A percentile compares a stretch with the other conserved stretches of the same genome.
Conservation (phyloP, 495 filamentous ascomycete species). For the Penicillium salamii region DNA sequence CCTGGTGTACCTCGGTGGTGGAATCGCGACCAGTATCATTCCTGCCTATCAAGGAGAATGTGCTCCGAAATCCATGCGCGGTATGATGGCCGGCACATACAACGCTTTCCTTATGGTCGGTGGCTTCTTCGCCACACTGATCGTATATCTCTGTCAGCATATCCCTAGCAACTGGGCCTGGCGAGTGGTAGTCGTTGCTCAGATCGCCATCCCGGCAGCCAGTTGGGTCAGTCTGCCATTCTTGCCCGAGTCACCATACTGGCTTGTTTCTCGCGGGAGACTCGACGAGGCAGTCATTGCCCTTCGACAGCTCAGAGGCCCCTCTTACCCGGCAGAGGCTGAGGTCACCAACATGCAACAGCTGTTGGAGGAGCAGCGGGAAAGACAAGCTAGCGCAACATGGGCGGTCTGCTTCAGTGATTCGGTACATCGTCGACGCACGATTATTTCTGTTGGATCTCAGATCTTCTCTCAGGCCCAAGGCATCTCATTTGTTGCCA, state of each 20-base stretch:
- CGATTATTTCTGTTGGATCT: not conserved
- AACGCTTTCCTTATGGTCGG: conserved; percentile 6
- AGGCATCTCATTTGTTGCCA: not conserved
- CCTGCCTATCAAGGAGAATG: conserved; percentile 3
- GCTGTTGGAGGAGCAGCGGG: not conserved
- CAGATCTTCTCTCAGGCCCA: not conserved
- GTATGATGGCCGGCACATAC: not conserved
- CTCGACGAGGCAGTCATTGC: conserved; percentile 40
- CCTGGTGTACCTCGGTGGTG: conserved; percentile 2
- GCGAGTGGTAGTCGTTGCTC: conserved; percentile 6
- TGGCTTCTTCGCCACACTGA: not conserved
- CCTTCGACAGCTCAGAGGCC: not conserved
- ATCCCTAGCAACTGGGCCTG: not conserved
- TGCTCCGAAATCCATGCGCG: conserved; percentile 3
- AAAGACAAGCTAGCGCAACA: not conserved
- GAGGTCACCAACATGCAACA: not conserved
- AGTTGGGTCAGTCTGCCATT: conserved; percentile 50
- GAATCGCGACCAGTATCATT: conserved; percentile 5
- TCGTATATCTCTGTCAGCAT: conserved; percentile 7
- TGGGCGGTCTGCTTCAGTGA: not conserved
- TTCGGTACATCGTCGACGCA: not conserved
- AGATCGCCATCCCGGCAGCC: conserved; percentile 44
- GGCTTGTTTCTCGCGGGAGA: conserved; percentile 50
- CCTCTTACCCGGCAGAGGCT: not conserved
- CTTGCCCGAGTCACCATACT: conserved; percentile 61